Evolutionary conservation across 345 rosid genomes (phyloP), one percentile per base, ranked within the genome.

Genomic region (Garcia nutans): DNA sequence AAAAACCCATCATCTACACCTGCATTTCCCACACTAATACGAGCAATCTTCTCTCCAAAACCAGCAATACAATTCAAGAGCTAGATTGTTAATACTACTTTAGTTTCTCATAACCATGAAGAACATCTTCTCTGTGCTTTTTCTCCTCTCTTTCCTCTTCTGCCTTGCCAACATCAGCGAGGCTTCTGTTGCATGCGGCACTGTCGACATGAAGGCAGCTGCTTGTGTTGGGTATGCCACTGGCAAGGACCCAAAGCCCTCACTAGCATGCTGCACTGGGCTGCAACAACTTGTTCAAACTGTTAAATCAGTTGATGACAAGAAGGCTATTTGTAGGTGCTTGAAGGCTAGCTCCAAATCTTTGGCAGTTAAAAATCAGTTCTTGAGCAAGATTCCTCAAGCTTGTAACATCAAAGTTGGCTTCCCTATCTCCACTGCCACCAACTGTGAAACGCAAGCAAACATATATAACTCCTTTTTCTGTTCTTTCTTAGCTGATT

Each of bases 401-500:
- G 77, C 80, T 16, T 87, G 87, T 83, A 63, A 71, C 17, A 75
- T 87, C 76, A 77, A 85, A 24, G 82, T 87, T 55, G 86, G 85
- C 2, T 87, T 84, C 76, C 76, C 82, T 22, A 83, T 87, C 52
- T 83, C 87, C 50, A 24, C 54, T 1, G 37, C 41, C 80, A 75
- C 80, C 65, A 66, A 84, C 60, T 87, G 86, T 28, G 82, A 79
- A 42, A 78, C 47, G 86, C 78, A 23, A 78, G 85, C 76, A 20
- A 37, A 54, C 2, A 0, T n/a, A n/a, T n/a, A n/a, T 5, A 37
- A 5, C 10, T 47, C 50, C 12, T 47, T 47, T 47, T 47, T 12
- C 50, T 9, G 1, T 47, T 47, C 0, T 45, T 47, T 47, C 10
- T 44, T 47, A 47, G 50, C 2, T 47, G 50, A 47, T 10, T 47